Evolutionary conservation across 768 basidiomycete genomes (phyloP).

Genomic region (Tulasnella sp.): DNA sequence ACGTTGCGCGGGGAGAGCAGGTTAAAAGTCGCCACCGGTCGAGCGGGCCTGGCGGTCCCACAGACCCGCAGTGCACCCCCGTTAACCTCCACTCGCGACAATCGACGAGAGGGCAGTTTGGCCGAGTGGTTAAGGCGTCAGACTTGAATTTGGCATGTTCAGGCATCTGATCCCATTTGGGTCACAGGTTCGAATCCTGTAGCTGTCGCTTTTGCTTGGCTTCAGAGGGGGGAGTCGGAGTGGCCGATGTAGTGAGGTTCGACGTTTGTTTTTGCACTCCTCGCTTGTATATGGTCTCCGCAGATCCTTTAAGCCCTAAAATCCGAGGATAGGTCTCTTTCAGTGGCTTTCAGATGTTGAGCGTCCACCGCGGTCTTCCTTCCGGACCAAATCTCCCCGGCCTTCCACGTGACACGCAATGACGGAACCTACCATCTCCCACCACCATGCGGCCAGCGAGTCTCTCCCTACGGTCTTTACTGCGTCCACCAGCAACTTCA

Average conservation of each 20-base stretch:
- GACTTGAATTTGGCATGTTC: conserved; percentile 21
- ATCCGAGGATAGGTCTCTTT: not conserved
- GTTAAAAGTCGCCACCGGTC: too few relatives aligned
- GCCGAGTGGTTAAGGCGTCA: conserved; percentile 25
- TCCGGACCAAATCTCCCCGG: not conserved
- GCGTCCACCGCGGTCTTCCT: not conserved
- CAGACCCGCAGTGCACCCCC: not conserved
- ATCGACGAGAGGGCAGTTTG: not conserved
- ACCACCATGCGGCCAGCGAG: not conserved
- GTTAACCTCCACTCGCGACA: not conserved
- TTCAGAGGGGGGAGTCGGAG: too few relatives aligned
- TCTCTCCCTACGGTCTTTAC: not conserved
- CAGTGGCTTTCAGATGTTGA: not conserved
- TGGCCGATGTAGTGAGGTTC: not conserved
- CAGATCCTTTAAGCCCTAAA: not conserved
- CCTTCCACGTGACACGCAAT: not conserved
- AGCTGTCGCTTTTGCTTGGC: conserved; percentile 8
- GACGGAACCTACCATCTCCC: not conserved
- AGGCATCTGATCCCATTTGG: conserved; percentile 24
- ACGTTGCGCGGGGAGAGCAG: too few relatives aligned
- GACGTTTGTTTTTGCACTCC: not conserved
- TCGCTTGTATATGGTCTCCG: not conserved
- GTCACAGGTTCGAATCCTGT: conserved; percentile 23
- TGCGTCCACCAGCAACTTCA: not conserved
- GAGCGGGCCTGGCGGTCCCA: too few relatives aligned